Conservation (phyloP, 495 filamentous ascomycete genomes). For the Aspergillus bridgeri region DNA sequence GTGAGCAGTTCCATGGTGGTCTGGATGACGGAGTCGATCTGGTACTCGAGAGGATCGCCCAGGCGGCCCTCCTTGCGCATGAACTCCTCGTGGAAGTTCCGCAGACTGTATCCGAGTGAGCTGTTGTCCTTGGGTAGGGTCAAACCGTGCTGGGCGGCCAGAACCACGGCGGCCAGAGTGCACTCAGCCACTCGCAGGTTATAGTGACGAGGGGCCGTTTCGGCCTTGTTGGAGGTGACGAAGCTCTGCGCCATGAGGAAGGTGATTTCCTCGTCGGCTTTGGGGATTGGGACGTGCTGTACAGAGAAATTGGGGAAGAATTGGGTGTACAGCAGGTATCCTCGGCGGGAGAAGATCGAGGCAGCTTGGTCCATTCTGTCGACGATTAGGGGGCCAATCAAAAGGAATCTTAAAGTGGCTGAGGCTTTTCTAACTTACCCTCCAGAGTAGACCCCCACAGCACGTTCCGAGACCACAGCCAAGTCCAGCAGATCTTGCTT, state of each 20-base stretch:
- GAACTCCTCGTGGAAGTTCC: conserved; percentile 80
- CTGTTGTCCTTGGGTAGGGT: conserved; percentile 75
- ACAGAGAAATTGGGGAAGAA: conserved; percentile 80
- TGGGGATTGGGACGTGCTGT: conserved; percentile 78
- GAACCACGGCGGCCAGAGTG: conserved; percentile 77
- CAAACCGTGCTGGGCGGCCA: conserved; percentile 58
- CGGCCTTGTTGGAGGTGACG: conserved; percentile 89
- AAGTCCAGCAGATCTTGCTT: conserved; percentile 88
- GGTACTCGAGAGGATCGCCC: conserved; percentile 53
- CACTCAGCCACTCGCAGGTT: conserved; percentile 96
- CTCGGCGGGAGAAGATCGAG: conserved; percentile 83
- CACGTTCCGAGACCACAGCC: conserved; percentile 88
- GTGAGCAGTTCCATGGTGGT: conserved; percentile 61
- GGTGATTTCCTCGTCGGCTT: conserved; percentile 73
- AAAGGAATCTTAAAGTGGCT: conserved; percentile 1
- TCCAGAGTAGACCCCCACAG: conserved; percentile 94
- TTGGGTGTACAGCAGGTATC: conserved; percentile 83
- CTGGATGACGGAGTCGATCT: conserved; percentile 66
- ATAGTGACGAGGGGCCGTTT: conserved; percentile 88
- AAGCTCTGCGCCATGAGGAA: conserved; percentile 96
- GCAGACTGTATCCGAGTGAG: conserved; percentile 78
- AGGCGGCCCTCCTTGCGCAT: conserved; percentile 61
- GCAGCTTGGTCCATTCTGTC: conserved; percentile 91
- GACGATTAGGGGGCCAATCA: conserved; percentile 1
- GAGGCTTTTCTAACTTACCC: conserved; percentile 53